Conservation (phyloP, 23 red algal genomes). For the Rhodosorus marinus region DNA sequence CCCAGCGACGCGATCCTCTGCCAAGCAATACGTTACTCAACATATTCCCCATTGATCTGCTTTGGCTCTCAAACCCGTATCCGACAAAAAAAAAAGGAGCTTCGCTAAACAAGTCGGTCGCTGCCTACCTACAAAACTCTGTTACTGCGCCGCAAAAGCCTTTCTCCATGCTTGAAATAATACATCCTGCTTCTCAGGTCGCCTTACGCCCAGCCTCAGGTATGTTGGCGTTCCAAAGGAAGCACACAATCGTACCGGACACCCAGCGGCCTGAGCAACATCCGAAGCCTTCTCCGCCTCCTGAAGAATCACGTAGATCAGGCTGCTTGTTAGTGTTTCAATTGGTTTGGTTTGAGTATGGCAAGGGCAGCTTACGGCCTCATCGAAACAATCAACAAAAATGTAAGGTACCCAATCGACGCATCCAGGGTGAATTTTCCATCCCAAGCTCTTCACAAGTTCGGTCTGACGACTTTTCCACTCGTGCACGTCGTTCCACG, state of each 20-base stretch:
- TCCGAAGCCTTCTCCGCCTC: constrained; percentile 28
- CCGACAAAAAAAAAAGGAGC: too few species aligned
- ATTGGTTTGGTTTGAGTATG: too few species aligned
- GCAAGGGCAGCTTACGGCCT: too few species aligned
- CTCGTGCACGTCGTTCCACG: constrained; percentile 57
- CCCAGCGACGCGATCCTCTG: too few species aligned
- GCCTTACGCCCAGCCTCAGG: constrained; percentile 69
- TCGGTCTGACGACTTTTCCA: constrained; percentile 33
- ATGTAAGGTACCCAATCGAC: constrained; percentile 84
- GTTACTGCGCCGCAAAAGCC: too few species aligned
- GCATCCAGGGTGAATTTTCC: constrained; percentile 34
- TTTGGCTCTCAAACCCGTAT: too few species aligned
- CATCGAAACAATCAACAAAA: constrained; percentile 38
- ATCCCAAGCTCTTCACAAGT: constrained; percentile 27
- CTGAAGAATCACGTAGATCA: too few species aligned
- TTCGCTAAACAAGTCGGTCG: too few species aligned
- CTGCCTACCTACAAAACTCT: too few species aligned
- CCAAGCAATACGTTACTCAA: too few species aligned
- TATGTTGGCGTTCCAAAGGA: constrained; percentile 50
- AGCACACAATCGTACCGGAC: constrained; percentile 71
- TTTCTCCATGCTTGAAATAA: constrained; percentile 45
- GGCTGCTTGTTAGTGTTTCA: too few species aligned
- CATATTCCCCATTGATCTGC: too few species aligned
- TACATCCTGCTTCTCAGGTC: constrained; percentile 49
- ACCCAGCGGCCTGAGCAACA: constrained; percentile 44